Percentiles rank a stretch among this genome's conserved stretches.
Evolutionary conservation across 176 grass and related monocot species (phyloP).

Genomic region (Eremochloa ophiuroides): DNA sequence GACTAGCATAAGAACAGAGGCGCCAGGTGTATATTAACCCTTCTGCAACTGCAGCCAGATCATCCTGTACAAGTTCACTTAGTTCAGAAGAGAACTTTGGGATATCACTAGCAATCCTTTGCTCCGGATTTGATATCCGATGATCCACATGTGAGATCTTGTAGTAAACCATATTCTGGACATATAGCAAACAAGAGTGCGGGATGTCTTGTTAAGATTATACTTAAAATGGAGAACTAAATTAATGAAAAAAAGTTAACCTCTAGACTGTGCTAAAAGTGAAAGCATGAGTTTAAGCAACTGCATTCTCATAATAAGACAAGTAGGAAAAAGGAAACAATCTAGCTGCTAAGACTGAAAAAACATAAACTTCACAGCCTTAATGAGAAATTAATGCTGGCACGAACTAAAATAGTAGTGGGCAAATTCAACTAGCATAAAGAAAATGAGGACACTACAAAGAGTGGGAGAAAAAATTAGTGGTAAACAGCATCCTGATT

Average conservation of each 20-base stretch:
- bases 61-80: slow-evolving; percentile 96
- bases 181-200: slow-evolving; percentile 25
- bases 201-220: slow-evolving; percentile 17
- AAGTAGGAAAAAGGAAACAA: not conserved
- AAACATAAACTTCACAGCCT: slow-evolving; percentile 17
- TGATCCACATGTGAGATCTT: slow-evolving; percentile 97
- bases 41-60: slow-evolving; percentile 90
- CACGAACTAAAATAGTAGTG: not conserved
- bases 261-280: not conserved
- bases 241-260: slow-evolving; percentile 1
- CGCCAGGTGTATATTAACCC: slow-evolving; percentile 92
- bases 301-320: slow-evolving; percentile 8
- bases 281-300: slow-evolving; percentile 17
- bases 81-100: slow-evolving; percentile 95
- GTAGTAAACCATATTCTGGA: slow-evolving; percentile 99
- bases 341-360: not conserved
- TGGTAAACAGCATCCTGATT: not conserved
- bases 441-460: not conserved
- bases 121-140: slow-evolving; percentile 85
- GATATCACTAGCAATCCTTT: slow-evolving; percentile 95
- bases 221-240: slow-evolving; percentile 2
- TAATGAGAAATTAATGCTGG: not conserved
- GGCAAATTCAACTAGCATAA: not conserved
- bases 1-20: slow-evolving; percentile 98
- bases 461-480: not conserved